Percentiles rank a stretch among this genome's conserved stretches.
These are phyloP conservation scores for Eimeria necatrix DNA, from an alignment of 169 alveolate genomes.

Conservation along the genomic window DNA sequence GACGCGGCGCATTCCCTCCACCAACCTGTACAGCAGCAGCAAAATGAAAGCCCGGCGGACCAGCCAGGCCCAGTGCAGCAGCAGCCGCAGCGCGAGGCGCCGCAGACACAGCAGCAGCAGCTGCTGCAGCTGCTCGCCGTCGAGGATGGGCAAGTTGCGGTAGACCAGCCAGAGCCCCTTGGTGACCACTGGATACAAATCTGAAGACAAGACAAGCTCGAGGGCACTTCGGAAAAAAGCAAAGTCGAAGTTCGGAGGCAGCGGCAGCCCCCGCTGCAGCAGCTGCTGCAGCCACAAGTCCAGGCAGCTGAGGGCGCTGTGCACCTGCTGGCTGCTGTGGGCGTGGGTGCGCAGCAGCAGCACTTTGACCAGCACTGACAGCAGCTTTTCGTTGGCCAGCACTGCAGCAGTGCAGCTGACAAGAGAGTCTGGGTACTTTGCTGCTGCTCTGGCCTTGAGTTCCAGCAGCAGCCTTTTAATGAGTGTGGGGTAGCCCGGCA, in stretches of 20 bases:
- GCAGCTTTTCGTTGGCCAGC: slow-evolving; percentile 79
- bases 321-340: slow-evolving; percentile 75
- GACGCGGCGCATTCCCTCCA: slow-evolving; percentile 79
- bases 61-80: slow-evolving; percentile 83
- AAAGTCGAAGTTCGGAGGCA: slow-evolving; percentile 82
- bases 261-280: slow-evolving; percentile 70
- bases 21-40: slow-evolving; percentile 82
- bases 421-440: slow-evolving; percentile 81
- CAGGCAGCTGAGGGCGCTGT: slow-evolving; percentile 80
- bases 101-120: slow-evolving; percentile 47
- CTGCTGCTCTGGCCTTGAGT: slow-evolving; percentile 67
- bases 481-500: slow-evolving; percentile 81
- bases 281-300: slow-evolving; percentile 82
- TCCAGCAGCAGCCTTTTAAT: slow-evolving; percentile 81
- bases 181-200: slow-evolving; percentile 74
- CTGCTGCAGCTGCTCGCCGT: slow-evolving; percentile 59
- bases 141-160: slow-evolving; percentile 74
- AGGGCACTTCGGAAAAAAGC: slow-evolving; percentile 73
- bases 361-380: slow-evolving; percentile 79
- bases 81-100: slow-evolving; percentile 14
- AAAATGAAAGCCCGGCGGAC: slow-evolving; percentile 81
- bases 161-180: slow-evolving; percentile 83
- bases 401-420: slow-evolving; percentile 81
- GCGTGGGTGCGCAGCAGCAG: slow-evolving; percentile 77
- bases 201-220: slow-evolving; percentile 72